phyloP scores from a whole-genome alignment of 805 yeast species.

The Candida montana region DNA sequence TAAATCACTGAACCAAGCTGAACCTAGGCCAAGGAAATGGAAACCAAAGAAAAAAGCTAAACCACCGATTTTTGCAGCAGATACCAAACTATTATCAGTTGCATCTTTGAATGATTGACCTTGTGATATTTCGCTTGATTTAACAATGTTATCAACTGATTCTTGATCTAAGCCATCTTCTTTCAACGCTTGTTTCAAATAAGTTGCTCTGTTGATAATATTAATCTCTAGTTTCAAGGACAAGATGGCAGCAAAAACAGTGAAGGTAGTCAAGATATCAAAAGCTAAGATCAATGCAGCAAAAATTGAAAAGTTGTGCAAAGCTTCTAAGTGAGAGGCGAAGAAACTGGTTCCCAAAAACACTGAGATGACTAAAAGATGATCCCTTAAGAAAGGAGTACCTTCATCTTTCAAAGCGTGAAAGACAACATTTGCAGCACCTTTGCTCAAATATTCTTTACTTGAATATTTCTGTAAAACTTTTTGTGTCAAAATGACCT shows the following conservation, averaged over 20 bases:
- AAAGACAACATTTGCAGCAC: constrained; percentile 30
- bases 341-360: constrained; percentile 60
- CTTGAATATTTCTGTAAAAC: constrained; percentile 34
- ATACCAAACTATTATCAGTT: constrained; percentile 38
- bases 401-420: constrained; percentile 33
- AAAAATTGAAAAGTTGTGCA: constrained; percentile 75
- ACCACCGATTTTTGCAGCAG: constrained; percentile 55
- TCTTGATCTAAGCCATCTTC: constrained; percentile 83
- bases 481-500: constrained; percentile 62
- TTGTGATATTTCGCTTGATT: constrained; percentile 21
- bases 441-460: constrained; percentile 27
- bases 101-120: constrained; percentile 24
- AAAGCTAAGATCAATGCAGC: constrained; percentile 62
- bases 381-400: constrained; percentile 54
- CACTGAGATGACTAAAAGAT: constrained; percentile 64
- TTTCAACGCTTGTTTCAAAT: constrained; percentile 73
- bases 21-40: constrained; percentile 64
- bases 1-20: constrained; percentile 61
- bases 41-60: constrained; percentile 54
- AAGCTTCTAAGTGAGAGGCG: constrained; percentile 63
- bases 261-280: constrained; percentile 68
- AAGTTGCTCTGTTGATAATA: constrained; percentile 75
- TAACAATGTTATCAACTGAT: constrained; percentile 66
- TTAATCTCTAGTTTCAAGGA: constrained; percentile 86
- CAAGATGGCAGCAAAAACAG: constrained; percentile 79